These are phyloP conservation scores for Byssothecium circinans DNA, from an alignment of 2,329 filamentous ascomycete species.

Conservation along the genomic window DNA sequence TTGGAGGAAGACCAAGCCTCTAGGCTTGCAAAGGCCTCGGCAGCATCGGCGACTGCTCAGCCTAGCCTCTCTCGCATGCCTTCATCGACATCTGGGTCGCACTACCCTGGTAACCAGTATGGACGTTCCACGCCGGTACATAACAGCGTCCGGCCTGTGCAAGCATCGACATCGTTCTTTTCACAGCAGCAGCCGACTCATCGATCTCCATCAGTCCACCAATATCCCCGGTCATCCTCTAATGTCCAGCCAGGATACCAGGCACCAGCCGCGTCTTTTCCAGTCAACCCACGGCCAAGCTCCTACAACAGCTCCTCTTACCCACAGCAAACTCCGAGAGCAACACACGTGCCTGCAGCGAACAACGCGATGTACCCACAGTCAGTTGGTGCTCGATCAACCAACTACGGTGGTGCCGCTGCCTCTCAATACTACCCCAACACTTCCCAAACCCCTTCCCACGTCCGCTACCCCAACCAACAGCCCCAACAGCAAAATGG, in stretches of 20 bases:
- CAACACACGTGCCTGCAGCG: constrained; percentile 26
- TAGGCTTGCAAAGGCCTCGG: constrained; percentile 46
- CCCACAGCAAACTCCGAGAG: constrained; percentile 36
- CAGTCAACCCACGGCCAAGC: constrained; percentile 26
- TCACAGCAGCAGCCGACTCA: constrained; percentile 39
- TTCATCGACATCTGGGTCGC: constrained; percentile 27
- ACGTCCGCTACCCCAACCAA: constrained; percentile 36
- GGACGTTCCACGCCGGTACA: constrained; percentile 32
- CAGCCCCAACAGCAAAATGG: constrained; percentile 32
- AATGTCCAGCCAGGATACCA: constrained; percentile 33
- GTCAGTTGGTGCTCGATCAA: constrained; percentile 27
- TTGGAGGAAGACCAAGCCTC: constrained; percentile 78
- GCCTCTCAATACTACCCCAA: constrained; percentile 38
- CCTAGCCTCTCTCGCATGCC: constrained; percentile 31
- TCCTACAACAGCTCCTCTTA: constrained; percentile 25
- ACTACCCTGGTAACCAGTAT: constrained; percentile 36
- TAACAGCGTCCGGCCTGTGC: constrained; percentile 33
- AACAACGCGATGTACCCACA: constrained; percentile 36
- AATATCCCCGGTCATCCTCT: constrained; percentile 37
- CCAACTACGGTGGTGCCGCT: constrained; percentile 29
- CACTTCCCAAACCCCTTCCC: constrained; percentile 36
- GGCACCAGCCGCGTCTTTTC: constrained; percentile 31
- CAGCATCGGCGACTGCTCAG: constrained; percentile 30
- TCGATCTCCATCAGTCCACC: constrained; percentile 41
- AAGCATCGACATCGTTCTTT: constrained; percentile 32